Base-by-base conservation (phyloP, 805 yeast genomes). In the Saccharomycopsis sp. region DNA sequence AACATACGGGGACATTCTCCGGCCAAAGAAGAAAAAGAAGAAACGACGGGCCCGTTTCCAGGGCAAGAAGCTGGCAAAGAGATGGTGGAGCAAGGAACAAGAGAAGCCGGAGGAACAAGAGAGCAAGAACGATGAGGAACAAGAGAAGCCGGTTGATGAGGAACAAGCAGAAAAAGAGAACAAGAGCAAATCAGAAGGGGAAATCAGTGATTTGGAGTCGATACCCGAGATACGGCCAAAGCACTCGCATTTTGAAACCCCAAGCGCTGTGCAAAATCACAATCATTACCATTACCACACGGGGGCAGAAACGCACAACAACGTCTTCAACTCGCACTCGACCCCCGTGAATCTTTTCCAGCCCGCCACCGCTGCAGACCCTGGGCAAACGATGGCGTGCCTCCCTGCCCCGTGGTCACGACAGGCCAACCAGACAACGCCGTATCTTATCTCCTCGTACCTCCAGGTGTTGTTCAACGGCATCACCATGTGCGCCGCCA, bases 371-470 rank as follows among this genome's bases (percentile, higher is more conserved):
- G 17, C 33, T 8, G 7, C 12, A 7, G 33, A 8, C n/a, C 29
- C 29, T 25, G n/a, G 33, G 16, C 13, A 7, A 59, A 20, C 27
- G 6, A 27, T 26, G 10, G 33, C 27, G n/a, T 15, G 26, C 21
- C 36, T 46, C 7, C 49, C 49, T 4, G 21, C 38, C 3, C 49
- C 46, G 18, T 46, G 49, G 50, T 26, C 43, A 26, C 5, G 21
- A 23, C 6, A 22, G n/a, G 13, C 36, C 39, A 30, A 23, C 22
- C 18, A 32, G 10, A 18, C 20, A 10, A 57, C 65, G 0, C 74
- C 81, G 5, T 80, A 80, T 52, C 53, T 74, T 21, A 53, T 78
- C 7, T 67, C 79, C 7, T 73, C 87, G 10, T 77, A 79, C 50
- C 54, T 79, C 25, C 88, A 80, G 55, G 50, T 78, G 6, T 35